phyloP scores from a whole-genome alignment of 441 rosid species.

The Pelargonium cotyledonis region DNA sequence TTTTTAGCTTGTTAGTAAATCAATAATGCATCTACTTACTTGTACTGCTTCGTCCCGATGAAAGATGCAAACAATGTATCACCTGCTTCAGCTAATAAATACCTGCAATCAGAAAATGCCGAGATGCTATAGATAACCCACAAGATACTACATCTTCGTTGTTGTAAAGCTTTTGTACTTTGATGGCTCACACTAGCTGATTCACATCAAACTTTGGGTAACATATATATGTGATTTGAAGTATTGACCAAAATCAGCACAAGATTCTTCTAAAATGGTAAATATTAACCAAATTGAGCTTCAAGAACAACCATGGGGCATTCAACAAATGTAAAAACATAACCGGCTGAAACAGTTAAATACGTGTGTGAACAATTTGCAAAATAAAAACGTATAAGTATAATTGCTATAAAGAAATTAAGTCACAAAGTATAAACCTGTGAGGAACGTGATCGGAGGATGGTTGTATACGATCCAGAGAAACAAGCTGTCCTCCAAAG shows the following conservation, averaged over 20 bases:
- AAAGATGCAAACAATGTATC: slow-evolving; percentile 95
- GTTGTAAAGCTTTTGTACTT: not conserved
- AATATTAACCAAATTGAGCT: not conserved
- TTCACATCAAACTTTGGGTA: not conserved
- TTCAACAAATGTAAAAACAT: not conserved
- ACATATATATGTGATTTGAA: not conserved
- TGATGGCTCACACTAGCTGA: not conserved
- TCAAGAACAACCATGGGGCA: not conserved
- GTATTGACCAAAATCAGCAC: not conserved
- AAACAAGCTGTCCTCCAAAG: slow-evolving; percentile 85
- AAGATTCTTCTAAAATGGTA: not conserved
- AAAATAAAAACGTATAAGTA: not conserved
- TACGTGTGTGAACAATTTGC: no score
- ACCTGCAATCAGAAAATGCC: slow-evolving; percentile 39
- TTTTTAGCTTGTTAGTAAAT: slow-evolving; percentile 10
- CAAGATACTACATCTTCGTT: not conserved
- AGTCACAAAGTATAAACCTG: slow-evolving; percentile 34
- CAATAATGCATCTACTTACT: slow-evolving; percentile 41
- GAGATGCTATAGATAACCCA: not conserved
- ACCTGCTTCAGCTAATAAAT: slow-evolving; percentile 88
- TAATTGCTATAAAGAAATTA: not conserved
- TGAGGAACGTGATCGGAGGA: slow-evolving; percentile 93
- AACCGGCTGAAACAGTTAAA: not conserved
- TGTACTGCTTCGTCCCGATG: slow-evolving; percentile 89
- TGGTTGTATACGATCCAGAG: slow-evolving; percentile 88